Evolutionary conservation across 2,329 filamentous ascomycete genomes (phyloP).

Genomic region (Ophiostoma sp.): DNA sequence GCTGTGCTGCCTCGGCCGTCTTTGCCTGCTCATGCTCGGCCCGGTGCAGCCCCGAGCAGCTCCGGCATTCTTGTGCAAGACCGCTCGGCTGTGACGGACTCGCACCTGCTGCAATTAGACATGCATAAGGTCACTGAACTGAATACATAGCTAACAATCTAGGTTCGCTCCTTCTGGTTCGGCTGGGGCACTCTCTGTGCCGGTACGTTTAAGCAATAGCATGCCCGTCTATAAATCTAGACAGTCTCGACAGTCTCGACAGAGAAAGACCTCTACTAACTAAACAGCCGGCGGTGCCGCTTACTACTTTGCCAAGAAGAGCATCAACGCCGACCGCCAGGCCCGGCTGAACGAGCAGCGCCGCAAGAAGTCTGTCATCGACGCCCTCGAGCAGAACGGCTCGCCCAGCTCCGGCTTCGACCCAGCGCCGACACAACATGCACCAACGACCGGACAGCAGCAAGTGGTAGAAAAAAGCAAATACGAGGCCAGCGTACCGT

Average conservation of each 20-base stretch:
- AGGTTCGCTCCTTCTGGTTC: conserved; percentile 38
- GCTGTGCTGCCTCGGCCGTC: not conserved
- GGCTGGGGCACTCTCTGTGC: conserved; percentile 88
- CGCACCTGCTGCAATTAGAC: not conserved
- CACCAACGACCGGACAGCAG: conserved; percentile 64
- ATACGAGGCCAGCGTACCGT: conserved; percentile 76
- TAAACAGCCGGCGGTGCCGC: conserved; percentile 73
- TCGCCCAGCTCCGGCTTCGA: conserved; percentile 45
- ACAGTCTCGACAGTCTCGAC: too few relatives aligned
- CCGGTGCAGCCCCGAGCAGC: not conserved
- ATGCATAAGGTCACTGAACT: not conserved
- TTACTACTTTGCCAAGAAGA: conserved; percentile 92
- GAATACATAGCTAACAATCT: not conserved
- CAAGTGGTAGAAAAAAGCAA: conserved; percentile 73
- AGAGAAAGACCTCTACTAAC: not conserved
- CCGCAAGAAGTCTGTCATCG: conserved; percentile 56
- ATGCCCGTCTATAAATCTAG: not conserved
- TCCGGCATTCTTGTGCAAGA: not conserved
- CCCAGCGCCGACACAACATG: conserved; percentile 78
- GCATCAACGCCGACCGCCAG: conserved; percentile 85
- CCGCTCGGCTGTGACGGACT: not conserved
- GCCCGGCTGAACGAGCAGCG: conserved; percentile 63
- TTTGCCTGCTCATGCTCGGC: not conserved
- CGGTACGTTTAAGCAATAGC: conserved; percentile 49
- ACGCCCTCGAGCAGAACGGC: conserved; percentile 47